Percentiles rank a stretch among this genome's conserved stretches.
Evolutionary conservation across 257 asterid species (phyloP).

Genomic region (Solanum appendiculatum): DNA sequence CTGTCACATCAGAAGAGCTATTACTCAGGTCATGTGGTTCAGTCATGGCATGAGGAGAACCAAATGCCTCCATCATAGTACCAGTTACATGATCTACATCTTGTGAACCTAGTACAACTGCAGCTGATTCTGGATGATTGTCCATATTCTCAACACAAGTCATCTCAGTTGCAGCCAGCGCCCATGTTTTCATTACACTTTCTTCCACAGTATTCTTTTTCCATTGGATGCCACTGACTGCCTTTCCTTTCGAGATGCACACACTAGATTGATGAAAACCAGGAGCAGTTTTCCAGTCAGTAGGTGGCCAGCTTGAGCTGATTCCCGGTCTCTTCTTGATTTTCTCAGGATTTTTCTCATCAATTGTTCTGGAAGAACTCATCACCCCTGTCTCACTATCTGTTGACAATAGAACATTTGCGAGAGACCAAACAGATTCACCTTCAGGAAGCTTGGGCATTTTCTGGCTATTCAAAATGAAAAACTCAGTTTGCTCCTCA

Average conservation of each 20-base stretch:
- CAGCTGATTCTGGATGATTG: constrained; percentile 7
- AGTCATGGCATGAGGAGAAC: constrained; percentile 16
- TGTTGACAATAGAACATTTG: constrained; percentile 13
- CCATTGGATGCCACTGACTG: background rate
- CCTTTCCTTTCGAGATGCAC: background rate
- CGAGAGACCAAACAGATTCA: constrained; percentile 65
- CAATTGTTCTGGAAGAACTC: constrained; percentile 6
- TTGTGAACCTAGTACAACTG: constrained; percentile 5
- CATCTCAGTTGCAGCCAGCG: constrained; percentile 12
- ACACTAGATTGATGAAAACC: constrained; percentile 15
- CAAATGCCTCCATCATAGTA: background rate
- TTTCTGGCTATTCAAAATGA: constrained; percentile 76
- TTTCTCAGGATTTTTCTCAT: constrained; percentile 17
- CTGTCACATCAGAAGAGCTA: constrained; percentile 15
- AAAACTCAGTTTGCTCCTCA: constrained; percentile 71
- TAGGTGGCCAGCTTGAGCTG: constrained; percentile 70
- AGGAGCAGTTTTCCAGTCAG: constrained; percentile 65
- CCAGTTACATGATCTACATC: constrained; percentile 15
- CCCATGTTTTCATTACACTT: constrained; percentile 1
- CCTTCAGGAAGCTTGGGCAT: constrained; percentile 57
- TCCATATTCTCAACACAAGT: constrained; percentile 14
- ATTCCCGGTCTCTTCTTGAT: constrained; percentile 19
- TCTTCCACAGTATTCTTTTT: constrained; percentile 2
- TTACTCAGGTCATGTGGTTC: constrained; percentile 12
- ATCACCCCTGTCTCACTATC: constrained; percentile 12